Evolutionary conservation across 2,329 filamentous ascomycete species (phyloP).

Genomic region (Calonectria leucothoes): DNA sequence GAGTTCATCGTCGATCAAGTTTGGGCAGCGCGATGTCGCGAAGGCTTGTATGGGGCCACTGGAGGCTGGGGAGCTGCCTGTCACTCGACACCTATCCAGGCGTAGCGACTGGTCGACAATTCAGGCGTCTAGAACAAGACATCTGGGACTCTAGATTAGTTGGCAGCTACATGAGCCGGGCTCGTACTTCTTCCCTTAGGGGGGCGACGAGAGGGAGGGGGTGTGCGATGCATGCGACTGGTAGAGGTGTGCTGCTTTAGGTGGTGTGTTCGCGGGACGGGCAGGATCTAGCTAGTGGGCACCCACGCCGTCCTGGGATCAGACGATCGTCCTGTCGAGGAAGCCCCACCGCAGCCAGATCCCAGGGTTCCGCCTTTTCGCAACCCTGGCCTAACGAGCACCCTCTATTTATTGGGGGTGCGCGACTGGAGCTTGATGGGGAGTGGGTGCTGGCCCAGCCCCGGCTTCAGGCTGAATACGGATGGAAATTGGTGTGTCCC

Average conservation of each 20-base stretch:
- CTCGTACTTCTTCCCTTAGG: constrained; percentile 9
- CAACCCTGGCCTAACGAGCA: constrained; percentile 29
- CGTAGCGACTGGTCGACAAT: constrained; percentile 7
- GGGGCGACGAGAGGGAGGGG: constrained; percentile 4
- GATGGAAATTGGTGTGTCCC: constrained; percentile 7
- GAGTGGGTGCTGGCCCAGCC: constrained; percentile 25
- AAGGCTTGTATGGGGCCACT: neutral
- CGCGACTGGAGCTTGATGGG: constrained; percentile 7
- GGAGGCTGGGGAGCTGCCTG: neutral
- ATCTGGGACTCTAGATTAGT: constrained; percentile 15
- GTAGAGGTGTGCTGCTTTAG: constrained; percentile 27
- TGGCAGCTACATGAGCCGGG: constrained; percentile 14
- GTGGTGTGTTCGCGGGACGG: constrained; percentile 44
- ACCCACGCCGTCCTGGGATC: constrained; percentile 38
- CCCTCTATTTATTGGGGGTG: constrained; percentile 9
- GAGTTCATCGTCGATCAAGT: constrained; percentile 15
- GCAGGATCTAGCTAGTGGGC: constrained; percentile 44
- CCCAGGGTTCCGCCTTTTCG: constrained; percentile 43
- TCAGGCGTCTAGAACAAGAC: constrained; percentile 17
- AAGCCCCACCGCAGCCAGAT: constrained; percentile 43
- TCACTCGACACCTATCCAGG: constrained; percentile 1
- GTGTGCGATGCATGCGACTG: constrained; percentile 23
- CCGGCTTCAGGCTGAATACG: constrained; percentile 32
- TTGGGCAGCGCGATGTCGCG: neutral
- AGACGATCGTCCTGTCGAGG: constrained; percentile 44